Percentiles rank a stretch among this genome's conserved stretches.
phyloP scores from a whole-genome alignment of 345 rosid species.

The Adansonia digitata region DNA sequence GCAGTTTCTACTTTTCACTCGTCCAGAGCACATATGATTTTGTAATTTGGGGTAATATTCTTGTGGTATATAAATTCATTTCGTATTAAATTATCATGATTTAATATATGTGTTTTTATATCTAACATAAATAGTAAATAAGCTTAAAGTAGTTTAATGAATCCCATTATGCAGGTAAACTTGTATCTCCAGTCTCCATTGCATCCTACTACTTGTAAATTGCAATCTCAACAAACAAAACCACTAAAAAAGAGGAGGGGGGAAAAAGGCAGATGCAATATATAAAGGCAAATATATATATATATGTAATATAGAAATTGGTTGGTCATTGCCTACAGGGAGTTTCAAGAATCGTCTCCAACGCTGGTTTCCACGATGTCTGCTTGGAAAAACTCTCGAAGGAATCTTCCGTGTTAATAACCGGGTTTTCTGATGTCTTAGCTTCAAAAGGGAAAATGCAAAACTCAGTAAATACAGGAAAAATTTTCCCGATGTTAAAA shows the following conservation, averaged over 20 bases:
- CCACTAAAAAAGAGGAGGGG: not conserved
- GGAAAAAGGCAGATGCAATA: not conserved
- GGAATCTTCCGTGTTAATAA: not conserved
- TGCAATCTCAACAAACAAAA: not conserved
- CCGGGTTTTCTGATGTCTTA: not conserved
- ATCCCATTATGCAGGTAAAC: not conserved
- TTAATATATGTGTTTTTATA: no score
- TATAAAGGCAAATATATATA: not conserved
- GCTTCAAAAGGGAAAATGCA: slow-evolving; percentile 31
- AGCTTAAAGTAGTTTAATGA: not conserved
- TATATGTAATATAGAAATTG: not conserved
- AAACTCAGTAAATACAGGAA: slow-evolving; percentile 32
- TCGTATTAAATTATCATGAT: no score
- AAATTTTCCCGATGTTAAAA: slow-evolving; percentile 32
- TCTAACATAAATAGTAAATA: not conserved
- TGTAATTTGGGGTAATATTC: no score
- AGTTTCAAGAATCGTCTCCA: slow-evolving; percentile 51
- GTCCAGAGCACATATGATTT: not conserved
- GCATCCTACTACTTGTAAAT: not conserved
- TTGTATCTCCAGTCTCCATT: not conserved
- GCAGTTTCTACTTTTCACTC: no score
- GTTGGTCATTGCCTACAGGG: slow-evolving; percentile 9
- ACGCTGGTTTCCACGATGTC: slow-evolving; percentile 58
- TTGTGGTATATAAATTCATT: no score
- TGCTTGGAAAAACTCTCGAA: slow-evolving; percentile 31